Percentiles rank a stretch among this genome's conserved stretches.
Conservation (phyloP, 2,329 filamentous ascomycete species). For the Exutisphaerella laricina region DNA sequence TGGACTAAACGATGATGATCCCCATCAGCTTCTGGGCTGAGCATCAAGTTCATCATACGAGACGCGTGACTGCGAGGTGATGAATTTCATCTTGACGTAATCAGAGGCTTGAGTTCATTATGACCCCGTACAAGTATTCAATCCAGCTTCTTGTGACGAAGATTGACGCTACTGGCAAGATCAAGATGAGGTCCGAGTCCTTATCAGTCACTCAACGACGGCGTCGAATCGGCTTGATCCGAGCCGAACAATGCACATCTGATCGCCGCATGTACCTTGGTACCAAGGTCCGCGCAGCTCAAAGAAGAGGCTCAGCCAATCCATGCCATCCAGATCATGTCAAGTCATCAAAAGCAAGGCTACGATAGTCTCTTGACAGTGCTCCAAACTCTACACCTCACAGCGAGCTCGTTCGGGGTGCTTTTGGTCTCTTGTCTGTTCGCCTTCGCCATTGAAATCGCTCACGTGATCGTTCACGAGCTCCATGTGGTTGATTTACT, state of each 20-base stretch:
- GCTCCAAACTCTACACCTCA: neutral
- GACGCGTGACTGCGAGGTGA: no score
- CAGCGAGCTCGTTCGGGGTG: no score
- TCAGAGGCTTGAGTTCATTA: no score
- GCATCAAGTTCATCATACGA: no score
- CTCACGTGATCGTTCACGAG: neutral
- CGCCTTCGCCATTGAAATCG: no score
- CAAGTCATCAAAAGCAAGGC: neutral
- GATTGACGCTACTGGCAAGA: no score
- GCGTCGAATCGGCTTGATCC: neutral
- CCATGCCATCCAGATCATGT: neutral
- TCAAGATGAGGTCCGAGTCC: neutral
- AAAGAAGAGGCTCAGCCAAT: neutral
- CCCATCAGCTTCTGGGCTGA: no score
- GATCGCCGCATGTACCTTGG: neutral
- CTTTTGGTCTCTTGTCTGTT: no score
- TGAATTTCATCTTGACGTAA: no score
- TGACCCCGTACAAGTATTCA: no score
- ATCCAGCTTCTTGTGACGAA: no score
- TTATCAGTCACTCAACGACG: neutral
- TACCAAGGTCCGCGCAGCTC: neutral
- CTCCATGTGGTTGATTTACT: constrained; percentile 1
- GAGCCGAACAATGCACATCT: constrained; percentile 2
- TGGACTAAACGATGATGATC: no score
- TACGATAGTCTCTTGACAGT: neutral